Evolutionary conservation across 1,139 yeast species (phyloP), one percentile per base, ranked within the genome.

Genomic region (Kazachstania sp.): DNA sequence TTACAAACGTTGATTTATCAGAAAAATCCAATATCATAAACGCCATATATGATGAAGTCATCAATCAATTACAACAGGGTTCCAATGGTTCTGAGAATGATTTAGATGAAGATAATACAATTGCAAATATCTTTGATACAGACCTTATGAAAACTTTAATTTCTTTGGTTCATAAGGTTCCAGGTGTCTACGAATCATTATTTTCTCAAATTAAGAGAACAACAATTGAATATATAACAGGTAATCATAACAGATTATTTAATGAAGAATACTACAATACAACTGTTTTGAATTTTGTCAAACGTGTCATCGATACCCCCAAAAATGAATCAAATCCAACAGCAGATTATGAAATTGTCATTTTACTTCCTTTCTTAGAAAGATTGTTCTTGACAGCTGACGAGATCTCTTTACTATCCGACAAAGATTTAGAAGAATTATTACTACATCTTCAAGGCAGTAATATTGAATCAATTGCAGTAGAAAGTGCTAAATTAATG

Each of bases 401-500:
- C 13, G 45, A 45, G 9, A 8, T 11, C 8, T 13, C 30, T 3
- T 7, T 11, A 8, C 8, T 32, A 19, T 5, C 26, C 20, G 29
- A 30, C 20, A 12, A 20, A 31, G 3, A 39, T 28, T 41, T 57
- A 18, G 60, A 59, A 41, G 46, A 37, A 12, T 32, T 55, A n/a
- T 30, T 59, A 13, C 19, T 61, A 6, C 28, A 48, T 13, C 49
- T 61, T 23, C 37, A 55, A 23, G 52, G 47, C 23, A 54, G 56
- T 36, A 53, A 56, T 12, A 46, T 49, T 13, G 61, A 55, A 44
- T 39, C 35, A 8, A 42, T 59, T 12, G 49, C 59, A 8, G 30
- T 32, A 2, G 35, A 49, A 3, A 41, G 56, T 36, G 54, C 60
- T 6, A 54, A 54, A 39, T 30, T 61, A 30, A 53, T 59, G 50